A percentile compares a stretch with the other conserved stretches of the same genome.
phyloP scores from a whole-genome alignment of 495 filamentous ascomycete species.

The Xylaria bambusicola region DNA sequence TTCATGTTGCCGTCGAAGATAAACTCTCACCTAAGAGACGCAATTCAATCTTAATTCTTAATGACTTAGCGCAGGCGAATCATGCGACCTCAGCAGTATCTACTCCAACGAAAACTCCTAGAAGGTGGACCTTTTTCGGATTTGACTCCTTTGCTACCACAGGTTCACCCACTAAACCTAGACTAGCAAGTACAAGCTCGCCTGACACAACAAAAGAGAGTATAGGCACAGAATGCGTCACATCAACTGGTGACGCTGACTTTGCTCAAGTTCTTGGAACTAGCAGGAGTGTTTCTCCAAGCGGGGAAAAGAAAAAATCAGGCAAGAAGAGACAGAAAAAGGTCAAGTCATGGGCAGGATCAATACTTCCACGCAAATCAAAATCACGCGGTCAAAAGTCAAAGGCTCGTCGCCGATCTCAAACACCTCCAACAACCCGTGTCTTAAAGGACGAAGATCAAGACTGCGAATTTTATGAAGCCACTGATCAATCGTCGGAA shows the following conservation, averaged over 20 bases:
- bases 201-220: slow-evolving; percentile 37
- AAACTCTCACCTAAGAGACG: slow-evolving; percentile 42
- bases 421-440: slow-evolving; percentile 42
- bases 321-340: slow-evolving; percentile 72
- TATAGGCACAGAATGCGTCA: background rate
- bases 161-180: slow-evolving; percentile 43
- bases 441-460: slow-evolving; percentile 20
- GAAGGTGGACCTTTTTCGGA: slow-evolving; percentile 59
- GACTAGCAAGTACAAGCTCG: slow-evolving; percentile 41
- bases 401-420: slow-evolving; percentile 37
- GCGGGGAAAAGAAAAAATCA: slow-evolving; percentile 45
- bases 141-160: slow-evolving; percentile 45
- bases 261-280: background rate
- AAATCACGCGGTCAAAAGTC: slow-evolving; percentile 46
- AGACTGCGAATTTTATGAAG: slow-evolving; percentile 23
- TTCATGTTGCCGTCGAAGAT: slow-evolving; percentile 33
- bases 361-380: slow-evolving; percentile 70
- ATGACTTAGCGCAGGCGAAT: slow-evolving; percentile 33
- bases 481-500: slow-evolving; percentile 28
- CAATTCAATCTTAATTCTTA: slow-evolving; percentile 54
- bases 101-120: slow-evolving; percentile 49
- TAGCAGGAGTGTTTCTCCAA: slow-evolving; percentile 2
- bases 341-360: slow-evolving; percentile 78
- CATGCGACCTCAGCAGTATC: slow-evolving; percentile 35
- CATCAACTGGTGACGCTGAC: slow-evolving; percentile 22